Conservation (phyloP, 2,329 filamentous ascomycete genomes). For the Hypomyces perniciosus region DNA sequence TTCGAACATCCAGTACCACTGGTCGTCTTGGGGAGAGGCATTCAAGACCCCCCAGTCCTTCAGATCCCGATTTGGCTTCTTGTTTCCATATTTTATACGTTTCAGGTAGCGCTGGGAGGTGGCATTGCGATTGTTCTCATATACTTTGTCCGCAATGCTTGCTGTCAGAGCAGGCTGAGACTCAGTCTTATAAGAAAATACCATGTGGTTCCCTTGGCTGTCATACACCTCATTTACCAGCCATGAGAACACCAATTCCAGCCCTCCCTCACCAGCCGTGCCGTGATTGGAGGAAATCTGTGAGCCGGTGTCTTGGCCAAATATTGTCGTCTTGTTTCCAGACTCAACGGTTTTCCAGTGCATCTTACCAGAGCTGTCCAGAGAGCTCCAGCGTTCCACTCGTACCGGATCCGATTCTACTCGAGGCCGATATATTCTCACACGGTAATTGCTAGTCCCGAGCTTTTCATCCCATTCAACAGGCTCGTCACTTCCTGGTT, state of each 20-base stretch:
- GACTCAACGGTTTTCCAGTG: not conserved
- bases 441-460: not conserved
- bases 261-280: not conserved
- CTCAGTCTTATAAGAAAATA: not conserved
- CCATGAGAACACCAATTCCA: not conserved
- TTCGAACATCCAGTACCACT: slow-evolving; percentile 25
- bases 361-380: not conserved
- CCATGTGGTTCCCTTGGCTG: not conserved
- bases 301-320: not conserved
- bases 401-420: not conserved
- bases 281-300: not conserved
- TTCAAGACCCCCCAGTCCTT: no score
- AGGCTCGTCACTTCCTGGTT: not conserved
- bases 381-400: not conserved
- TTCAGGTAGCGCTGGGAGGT: no score
- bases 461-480: not conserved
- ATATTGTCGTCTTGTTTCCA: not conserved
- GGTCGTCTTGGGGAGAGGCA: not conserved
- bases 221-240: not conserved
- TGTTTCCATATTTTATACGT: no score
- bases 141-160: not conserved
- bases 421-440: not conserved
- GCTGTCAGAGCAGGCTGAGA: not conserved
- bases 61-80: no score
- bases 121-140: not conserved